Base-by-base conservation (phyloP, 768 basidiomycete genomes). In the Melanogaster broomeanus region DNA sequence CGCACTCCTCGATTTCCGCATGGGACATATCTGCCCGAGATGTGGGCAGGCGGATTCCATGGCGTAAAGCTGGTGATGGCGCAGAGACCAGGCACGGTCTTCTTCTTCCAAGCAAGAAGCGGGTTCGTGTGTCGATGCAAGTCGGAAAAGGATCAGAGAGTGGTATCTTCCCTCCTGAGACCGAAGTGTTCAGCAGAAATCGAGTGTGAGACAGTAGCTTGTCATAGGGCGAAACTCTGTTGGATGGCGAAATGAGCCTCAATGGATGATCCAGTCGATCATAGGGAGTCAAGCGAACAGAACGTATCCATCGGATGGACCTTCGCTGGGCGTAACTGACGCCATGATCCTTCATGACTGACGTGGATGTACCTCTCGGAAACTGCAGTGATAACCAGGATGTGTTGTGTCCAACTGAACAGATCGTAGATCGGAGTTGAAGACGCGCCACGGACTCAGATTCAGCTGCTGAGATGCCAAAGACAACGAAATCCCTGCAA, bases 41-140 rank as follows among this genome's bases (percentile, higher is more conserved):
- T 92, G 90, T 4, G 89, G 89, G 64, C 89, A 91, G 10, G 77
- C 80, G 5, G 86, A 81, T 66, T 91, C 88, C 88, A 92, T 91
- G 8, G 81, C 82, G 62, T 90, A 91, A 12, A 90, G 72, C 57
- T 88, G 71, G 43, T 57, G 18, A 31, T 37, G 28, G 21, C 31
- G 42, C 22, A 45, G 44, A 39, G 18, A n/a, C 21, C 4, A 24
- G 44, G 34, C 16, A 38, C 25, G 18, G 45, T 38, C 11, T 25
- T 10, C 11, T 25, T 10, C n/a, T 30, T 42, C n/a, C 58, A 42
- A 58, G 22, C 18, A n/a, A 33, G 22, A 43, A 33, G 22, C 9
- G 16, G n/a, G 3, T n/a, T 15, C 24, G n/a, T 37, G 35, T 0
- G 31, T 28, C 10, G 41, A 33, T 21, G 51, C 45, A 21, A 54